phyloP scores from a whole-genome alignment of 140 eudicot species.

The Stevia rebaudiana region DNA sequence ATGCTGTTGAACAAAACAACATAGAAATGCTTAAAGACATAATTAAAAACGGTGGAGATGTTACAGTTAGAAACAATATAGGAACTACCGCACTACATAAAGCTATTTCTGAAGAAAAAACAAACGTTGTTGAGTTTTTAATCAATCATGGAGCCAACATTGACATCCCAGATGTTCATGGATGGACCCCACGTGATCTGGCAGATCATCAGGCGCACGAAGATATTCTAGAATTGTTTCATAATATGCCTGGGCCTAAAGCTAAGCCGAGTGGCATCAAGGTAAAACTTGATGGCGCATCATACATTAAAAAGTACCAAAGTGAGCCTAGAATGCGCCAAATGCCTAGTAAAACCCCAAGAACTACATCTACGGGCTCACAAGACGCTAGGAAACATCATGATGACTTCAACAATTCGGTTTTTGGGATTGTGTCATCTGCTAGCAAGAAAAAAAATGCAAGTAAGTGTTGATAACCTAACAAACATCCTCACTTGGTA shows the following conservation, averaged over 20 bases:
- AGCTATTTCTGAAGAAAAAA: constrained; percentile 58
- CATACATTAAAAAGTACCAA: constrained; percentile 51
- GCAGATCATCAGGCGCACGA: constrained; percentile 65
- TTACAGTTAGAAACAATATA: constrained; percentile 29
- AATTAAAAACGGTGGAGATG: constrained; percentile 56
- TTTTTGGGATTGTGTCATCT: constrained; percentile 59
- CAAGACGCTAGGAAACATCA: constrained; percentile 27
- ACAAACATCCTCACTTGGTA: too few species aligned
- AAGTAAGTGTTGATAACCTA: constrained; percentile 31
- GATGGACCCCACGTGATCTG: constrained; percentile 73
- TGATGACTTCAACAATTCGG: constrained; percentile 49
- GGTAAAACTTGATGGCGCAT: constrained; percentile 28
- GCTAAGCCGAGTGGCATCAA: constrained; percentile 13
- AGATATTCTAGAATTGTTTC: constrained; percentile 49
- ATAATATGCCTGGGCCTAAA: constrained; percentile 27
- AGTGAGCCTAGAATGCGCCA: constrained; percentile 51
- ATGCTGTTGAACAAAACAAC: constrained; percentile 58
- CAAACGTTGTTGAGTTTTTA: constrained; percentile 50
- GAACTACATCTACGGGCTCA: constrained; percentile 12
- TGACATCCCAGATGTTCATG: constrained; percentile 65
- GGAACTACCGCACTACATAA: constrained; percentile 77
- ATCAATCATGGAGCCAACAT: constrained; percentile 56
- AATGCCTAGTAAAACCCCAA: constrained; percentile 17
- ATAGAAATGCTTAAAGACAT: constrained; percentile 55
- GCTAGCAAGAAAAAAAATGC: constrained; percentile 30